Percentiles rank a stretch among this genome's conserved stretches.
Evolutionary conservation across 2,329 filamentous ascomycete species (phyloP).

Genomic region (Trichoderma sp.): DNA sequence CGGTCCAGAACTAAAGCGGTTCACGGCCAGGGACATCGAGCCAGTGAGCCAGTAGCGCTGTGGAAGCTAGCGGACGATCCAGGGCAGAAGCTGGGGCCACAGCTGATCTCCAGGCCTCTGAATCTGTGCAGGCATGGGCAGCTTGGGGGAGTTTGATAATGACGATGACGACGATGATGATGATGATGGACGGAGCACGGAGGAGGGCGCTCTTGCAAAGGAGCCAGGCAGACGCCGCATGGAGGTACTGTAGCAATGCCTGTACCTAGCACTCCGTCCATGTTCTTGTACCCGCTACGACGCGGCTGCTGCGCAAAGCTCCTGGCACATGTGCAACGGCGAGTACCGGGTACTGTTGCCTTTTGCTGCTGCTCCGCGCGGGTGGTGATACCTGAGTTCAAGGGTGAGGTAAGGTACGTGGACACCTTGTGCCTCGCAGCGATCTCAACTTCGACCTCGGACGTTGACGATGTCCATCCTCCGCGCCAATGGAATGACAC

Average conservation of each 20-base stretch:
- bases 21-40: conserved; percentile 15
- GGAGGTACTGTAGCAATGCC: too few species aligned
- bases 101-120: conserved; percentile 20
- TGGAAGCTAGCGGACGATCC: conserved; percentile 28
- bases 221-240: not conserved
- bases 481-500: not conserved
- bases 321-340: too few species aligned
- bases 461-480: too few species aligned
- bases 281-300: not conserved
- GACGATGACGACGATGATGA: not conserved
- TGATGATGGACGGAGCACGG: not conserved
- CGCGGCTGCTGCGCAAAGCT: too few species aligned
- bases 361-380: not conserved
- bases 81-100: conserved; percentile 22
- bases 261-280: not conserved
- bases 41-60: conserved; percentile 13
- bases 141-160: conserved; percentile 3
- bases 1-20: conserved; percentile 19
- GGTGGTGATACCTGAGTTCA: too few species aligned
- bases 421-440: too few species aligned
- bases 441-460: too few species aligned
- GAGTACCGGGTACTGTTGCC: not conserved
- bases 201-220: not conserved
- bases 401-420: too few species aligned
- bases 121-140: not conserved